A percentile compares a stretch with the other conserved stretches of the same genome.
These are phyloP conservation scores for Cystobasidium sp. DNA, from an alignment of 1,284 basidiomycete species.

Conservation along the genomic window DNA sequence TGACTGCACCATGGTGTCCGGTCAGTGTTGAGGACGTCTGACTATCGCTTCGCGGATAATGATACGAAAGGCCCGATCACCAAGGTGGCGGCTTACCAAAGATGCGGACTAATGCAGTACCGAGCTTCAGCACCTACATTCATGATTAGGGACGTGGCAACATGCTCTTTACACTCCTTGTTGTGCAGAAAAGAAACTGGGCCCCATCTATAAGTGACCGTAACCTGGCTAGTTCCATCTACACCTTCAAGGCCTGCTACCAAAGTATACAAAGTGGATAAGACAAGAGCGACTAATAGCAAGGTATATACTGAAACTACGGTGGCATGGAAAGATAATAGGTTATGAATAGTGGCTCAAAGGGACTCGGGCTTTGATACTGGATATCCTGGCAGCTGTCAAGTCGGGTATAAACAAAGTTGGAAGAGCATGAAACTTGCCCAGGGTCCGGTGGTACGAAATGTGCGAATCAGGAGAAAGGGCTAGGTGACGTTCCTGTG, in stretches of 20 bases:
- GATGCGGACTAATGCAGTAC: too few species aligned
- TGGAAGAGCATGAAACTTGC: neutral
- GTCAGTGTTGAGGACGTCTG: neutral
- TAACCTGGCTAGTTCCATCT: too few species aligned
- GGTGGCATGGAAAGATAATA: neutral
- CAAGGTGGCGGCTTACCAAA: neutral
- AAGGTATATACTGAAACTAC: slow-evolving; percentile 11
- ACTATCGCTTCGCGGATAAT: neutral
- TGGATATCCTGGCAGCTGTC: too few species aligned
- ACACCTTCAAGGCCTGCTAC: neutral
- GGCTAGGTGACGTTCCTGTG: too few species aligned
- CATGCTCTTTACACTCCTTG: too few species aligned
- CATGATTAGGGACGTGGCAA: too few species aligned
- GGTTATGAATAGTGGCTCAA: neutral
- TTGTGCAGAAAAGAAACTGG: too few species aligned
- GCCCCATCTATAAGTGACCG: too few species aligned
- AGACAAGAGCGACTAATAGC: neutral
- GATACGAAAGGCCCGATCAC: neutral
- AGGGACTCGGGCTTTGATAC: neutral
- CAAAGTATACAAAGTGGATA: neutral
- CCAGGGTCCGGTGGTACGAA: too few species aligned
- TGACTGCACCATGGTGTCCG: neutral
- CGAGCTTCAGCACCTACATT: too few species aligned
- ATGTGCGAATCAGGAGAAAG: too few species aligned
- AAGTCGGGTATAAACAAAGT: neutral